Evolutionary conservation across 495 filamentous ascomycete genomes (phyloP).

Genomic region (Neurospora sp.): DNA sequence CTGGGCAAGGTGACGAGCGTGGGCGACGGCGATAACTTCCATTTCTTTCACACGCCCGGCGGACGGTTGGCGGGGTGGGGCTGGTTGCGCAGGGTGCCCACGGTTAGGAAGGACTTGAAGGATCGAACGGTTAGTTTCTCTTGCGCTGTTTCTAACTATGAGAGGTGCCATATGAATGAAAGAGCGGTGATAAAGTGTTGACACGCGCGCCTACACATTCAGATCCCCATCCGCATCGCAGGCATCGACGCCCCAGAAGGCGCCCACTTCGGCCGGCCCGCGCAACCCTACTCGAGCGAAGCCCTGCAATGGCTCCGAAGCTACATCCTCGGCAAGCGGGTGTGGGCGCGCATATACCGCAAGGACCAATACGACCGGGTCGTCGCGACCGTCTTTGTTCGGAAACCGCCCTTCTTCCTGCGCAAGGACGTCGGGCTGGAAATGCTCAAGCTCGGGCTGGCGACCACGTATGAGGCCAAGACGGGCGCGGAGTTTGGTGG

Average conservation of each 20-base stretch:
- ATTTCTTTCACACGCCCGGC: constrained; percentile 87
- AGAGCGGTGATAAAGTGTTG: neutral
- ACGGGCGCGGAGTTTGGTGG: constrained; percentile 78
- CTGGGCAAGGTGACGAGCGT: constrained; percentile 86
- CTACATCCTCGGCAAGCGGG: constrained; percentile 62
- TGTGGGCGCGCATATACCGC: constrained; percentile 69
- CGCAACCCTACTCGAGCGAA: constrained; percentile 73
- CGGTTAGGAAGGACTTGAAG: constrained; percentile 52
- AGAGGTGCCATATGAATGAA: neutral
- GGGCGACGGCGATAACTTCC: constrained; percentile 92
- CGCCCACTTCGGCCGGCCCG: constrained; percentile 81
- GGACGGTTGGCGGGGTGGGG: constrained; percentile 83
- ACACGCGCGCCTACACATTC: neutral
- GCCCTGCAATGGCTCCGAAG: constrained; percentile 65
- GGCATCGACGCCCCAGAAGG: constrained; percentile 89
- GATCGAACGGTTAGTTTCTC: constrained; percentile 58
- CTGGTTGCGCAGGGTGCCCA: constrained; percentile 71
- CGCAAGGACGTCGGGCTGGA: constrained; percentile 76
- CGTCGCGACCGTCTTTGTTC: constrained; percentile 74
- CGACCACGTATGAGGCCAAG: constrained; percentile 88
- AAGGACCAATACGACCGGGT: constrained; percentile 88
- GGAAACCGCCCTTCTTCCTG: constrained; percentile 47
- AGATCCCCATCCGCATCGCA: constrained; percentile 80
- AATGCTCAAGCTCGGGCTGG: constrained; percentile 75
- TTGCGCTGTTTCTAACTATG: neutral